Percentiles rank a stretch among this genome's conserved stretches.
These are phyloP conservation scores for Verticillium klebahnii DNA, from an alignment of 2,329 filamentous ascomycete genomes.

Conservation along the genomic window DNA sequence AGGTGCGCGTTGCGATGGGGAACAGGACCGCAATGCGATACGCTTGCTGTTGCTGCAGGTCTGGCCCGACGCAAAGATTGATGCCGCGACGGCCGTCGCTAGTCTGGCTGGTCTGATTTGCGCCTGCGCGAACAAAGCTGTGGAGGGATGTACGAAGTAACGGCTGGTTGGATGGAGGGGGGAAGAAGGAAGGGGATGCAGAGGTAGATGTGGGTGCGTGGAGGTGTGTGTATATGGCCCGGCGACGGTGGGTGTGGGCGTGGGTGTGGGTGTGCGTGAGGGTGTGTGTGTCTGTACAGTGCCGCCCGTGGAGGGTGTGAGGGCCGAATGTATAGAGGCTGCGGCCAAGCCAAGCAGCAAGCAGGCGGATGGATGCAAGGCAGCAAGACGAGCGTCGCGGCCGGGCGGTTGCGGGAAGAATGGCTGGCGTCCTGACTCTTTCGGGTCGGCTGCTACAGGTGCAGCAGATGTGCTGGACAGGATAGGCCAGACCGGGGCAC, in stretches of 20 bases:
- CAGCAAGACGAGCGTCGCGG: not conserved
- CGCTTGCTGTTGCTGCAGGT: not conserved
- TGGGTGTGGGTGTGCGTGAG: not conserved
- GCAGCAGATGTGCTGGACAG: not conserved
- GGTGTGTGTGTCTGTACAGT: not conserved
- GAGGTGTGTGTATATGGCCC: not conserved
- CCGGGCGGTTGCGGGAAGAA: not conserved
- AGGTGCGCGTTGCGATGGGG: not conserved
- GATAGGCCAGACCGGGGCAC: not conserved
- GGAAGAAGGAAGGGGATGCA: not conserved
- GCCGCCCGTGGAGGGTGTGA: not conserved
- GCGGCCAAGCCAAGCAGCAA: not conserved
- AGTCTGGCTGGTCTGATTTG: not conserved
- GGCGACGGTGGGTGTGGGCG: not conserved
- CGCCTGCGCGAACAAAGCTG: not conserved
- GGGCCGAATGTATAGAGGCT: not conserved
- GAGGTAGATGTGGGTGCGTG: not conserved
- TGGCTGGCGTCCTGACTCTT: not conserved
- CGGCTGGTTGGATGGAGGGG: not conserved
- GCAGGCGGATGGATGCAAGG: not conserved
- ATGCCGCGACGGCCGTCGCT: not conserved
- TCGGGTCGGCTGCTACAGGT: not conserved
- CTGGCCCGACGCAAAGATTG: not conserved
- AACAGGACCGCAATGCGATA: not conserved
- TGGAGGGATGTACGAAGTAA: not conserved